Conservation (phyloP, 2,329 filamentous ascomycete species). For the Drechslerella coelobrocha region DNA sequence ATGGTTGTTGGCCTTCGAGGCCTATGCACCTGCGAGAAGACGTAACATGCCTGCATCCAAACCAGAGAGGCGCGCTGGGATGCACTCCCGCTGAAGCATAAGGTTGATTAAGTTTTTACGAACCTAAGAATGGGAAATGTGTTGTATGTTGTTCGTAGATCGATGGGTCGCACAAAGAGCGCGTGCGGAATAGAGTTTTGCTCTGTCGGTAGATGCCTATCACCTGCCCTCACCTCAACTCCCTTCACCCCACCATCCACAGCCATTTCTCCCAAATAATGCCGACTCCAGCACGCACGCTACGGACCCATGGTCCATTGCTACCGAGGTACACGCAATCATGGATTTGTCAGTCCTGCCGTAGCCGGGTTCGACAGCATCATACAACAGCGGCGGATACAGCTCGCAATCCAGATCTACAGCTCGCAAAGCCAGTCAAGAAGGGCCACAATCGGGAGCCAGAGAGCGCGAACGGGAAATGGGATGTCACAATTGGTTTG, state of each 20-base stretch:
- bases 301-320: slow-evolving; percentile 17
- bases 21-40: too few species aligned
- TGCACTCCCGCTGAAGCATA: too few species aligned
- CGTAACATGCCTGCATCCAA: too few species aligned
- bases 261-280: not conserved
- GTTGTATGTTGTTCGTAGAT: slow-evolving; percentile 10
- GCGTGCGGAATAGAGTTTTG: not conserved
- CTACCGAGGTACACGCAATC: not conserved
- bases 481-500: slow-evolving; percentile 94
- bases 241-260: not conserved
- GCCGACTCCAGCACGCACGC: slow-evolving; percentile 8
- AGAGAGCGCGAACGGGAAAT: slow-evolving; percentile 58
- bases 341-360: slow-evolving; percentile 39
- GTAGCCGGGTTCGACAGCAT: slow-evolving; percentile 7
- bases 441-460: not conserved
- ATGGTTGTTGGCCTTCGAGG: too few species aligned
- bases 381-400: slow-evolving; percentile 13
- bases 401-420: slow-evolving; percentile 4
- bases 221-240: not conserved
- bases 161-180: not conserved
- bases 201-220: not conserved
- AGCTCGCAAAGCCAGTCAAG: not conserved
- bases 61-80: too few species aligned
- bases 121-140: not conserved
- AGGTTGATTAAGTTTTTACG: too few species aligned